Conservation (phyloP, 257 asterid species). For the Gentiana straminea region DNA sequence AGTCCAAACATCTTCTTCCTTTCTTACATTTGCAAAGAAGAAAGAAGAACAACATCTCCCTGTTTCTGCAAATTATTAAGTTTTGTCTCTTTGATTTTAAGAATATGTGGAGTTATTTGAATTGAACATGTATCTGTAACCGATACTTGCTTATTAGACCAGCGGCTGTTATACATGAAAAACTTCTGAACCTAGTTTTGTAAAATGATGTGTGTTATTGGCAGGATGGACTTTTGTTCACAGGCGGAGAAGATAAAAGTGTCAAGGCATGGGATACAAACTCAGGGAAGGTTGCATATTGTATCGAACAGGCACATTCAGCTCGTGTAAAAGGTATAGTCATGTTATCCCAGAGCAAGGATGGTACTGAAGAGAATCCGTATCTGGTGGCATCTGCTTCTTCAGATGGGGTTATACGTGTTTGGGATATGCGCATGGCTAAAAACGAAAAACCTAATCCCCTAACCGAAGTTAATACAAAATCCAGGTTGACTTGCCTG, state of each 20-base stretch:
- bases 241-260: conserved; percentile 88
- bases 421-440: conserved; percentile 85
- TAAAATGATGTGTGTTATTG: background rate
- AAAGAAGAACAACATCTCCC: no score
- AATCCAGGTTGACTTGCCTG: conserved; percentile 91
- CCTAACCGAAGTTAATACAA: conserved; percentile 59
- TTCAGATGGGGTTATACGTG: conserved; percentile 82
- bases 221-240: conserved; percentile 67
- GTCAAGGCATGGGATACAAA: conserved; percentile 77
- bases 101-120: no score
- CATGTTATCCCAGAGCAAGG: conserved; percentile 41
- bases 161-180: no score
- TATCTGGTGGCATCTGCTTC: conserved; percentile 82
- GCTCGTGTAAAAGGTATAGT: conserved; percentile 86
- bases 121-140: no score
- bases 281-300: conserved; percentile 63
- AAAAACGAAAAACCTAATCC: conserved; percentile 41
- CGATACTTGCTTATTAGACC: no score
- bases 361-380: conserved; percentile 45
- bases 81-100: no score
- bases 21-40: no score
- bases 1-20: no score
- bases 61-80: no score
- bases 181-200: no score
- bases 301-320: conserved; percentile 69